Base-by-base conservation (phyloP, 352 stramenopile genomes). In the Pythium dissotocum region DNA sequence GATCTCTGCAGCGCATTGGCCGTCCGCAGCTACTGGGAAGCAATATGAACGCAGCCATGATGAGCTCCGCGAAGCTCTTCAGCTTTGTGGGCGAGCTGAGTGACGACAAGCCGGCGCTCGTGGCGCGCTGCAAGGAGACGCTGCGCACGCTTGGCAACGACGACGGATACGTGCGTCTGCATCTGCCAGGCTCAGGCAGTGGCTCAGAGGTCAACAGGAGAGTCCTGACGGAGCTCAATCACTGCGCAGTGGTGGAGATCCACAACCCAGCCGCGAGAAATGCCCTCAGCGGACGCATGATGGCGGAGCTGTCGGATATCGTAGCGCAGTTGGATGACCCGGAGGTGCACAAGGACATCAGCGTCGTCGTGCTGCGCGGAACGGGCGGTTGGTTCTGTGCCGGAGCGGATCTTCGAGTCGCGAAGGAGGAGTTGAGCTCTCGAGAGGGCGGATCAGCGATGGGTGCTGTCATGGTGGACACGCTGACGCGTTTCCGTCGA, bases 221-320 rank as follows among this genome's bases (percentile, higher is more conserved):
- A 21, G 64, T 69, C 30, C 14, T 56, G 21, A 70, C 67, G 10
- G 32, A 60, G 2, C 69, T 93, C 12, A 36, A 69, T 8, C 80
- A 83, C 52, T 88, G 76, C 32, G 82, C 82, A 5, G 69, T 90
- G 32, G n/a, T 94, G 13, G 80, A 92, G 68, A 78, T 94, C 64
- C 74, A 88, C 67, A 94, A 90, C 63, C 79, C 83, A 40, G 72
- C 78, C 12, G 82, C 79, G 6, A 71, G 85, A 44, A 94, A 94
- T 55, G 84, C 88, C 13, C 71, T 97, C 36, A 94, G 81, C 57
- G 90, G 88, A 38, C 90, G 84, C 26, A 97, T 97, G 88, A 97
- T 97, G 88, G 85, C 86, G 7, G 73, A 97, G 61, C 77, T 97
- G 36, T 76, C 77, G 0, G 85, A 95, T 54, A 72, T 87, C 24